Base-by-base conservation (phyloP, 2,329 filamentous ascomycete species). In the Beauveria sp. region DNA sequence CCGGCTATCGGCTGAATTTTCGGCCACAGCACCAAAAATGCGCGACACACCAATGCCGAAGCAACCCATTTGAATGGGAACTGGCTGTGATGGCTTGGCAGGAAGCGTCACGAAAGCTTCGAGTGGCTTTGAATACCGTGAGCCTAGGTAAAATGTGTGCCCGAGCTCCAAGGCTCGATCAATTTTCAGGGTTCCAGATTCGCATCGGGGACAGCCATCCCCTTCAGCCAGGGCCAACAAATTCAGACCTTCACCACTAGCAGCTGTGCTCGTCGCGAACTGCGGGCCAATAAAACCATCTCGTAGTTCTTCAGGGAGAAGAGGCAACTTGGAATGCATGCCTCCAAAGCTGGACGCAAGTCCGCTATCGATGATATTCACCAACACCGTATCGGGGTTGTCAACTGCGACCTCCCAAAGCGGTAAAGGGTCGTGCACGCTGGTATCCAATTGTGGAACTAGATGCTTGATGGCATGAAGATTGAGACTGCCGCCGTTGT, bases 31-130 rank as follows among this genome's bases (percentile, higher is more conserved):
- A 9, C 88, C 92, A 63, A 99, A 87, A 67, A 99, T 86, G 50
- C 94, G 88, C 5, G 92, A 96, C 20, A 99, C 85, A 2, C 94
- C 94, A 63, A 99, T 96, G 1, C 94, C 94, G 70, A 97, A 91
- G 71, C 94, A 99, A 60, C 94, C 94, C 94, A 99, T 99, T 65
- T 96, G 85, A 69, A 96, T 81, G 0, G 86, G 79, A 0, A 85
- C 79, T 3, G 64, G 66, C 30, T 65, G 66, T 12, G 67, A 67
- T 22, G 70, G 67, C 6, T 52, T 64, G 46, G 65, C 63, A 14
- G 74, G 70, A 3, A 74, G 64, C 5, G 77, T 76, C 2, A 94
- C 82, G 1, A 75, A 79, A 1, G 90, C 89, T 8, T 81, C 77
- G 0, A 99, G 79, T 0, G 91, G 88, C 22, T 84, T 79, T 26